Percentiles rank a stretch among this genome's conserved stretches.
These are phyloP conservation scores for Sisymbrium irio DNA, from an alignment of 345 rosid genomes.

Conservation along the genomic window DNA sequence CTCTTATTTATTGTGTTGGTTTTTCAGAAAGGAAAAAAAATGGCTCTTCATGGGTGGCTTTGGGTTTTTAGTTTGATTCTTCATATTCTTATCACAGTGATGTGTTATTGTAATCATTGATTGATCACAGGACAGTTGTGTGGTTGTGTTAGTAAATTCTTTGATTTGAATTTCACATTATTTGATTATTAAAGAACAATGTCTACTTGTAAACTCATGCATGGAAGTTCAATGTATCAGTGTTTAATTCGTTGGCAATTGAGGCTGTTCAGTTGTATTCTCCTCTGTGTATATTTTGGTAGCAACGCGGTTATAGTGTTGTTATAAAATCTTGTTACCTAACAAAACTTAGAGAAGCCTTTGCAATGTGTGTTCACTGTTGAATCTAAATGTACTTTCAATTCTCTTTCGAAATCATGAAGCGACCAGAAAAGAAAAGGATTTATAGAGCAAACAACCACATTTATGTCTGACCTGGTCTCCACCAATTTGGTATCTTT, in stretches of 20 bases:
- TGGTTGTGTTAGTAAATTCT: slow-evolving; percentile 27
- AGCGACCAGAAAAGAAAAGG: background rate
- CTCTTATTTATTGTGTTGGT: slow-evolving; percentile 15
- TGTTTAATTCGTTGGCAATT: background rate
- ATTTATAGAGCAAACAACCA: slow-evolving; percentile 9
- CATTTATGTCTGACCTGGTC: slow-evolving; percentile 23
- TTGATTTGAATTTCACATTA: slow-evolving; percentile 27
- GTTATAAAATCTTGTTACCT: background rate
- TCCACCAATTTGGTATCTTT: slow-evolving; percentile 19
- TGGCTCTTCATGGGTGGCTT: slow-evolving; percentile 2
- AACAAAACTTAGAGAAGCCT: background rate
- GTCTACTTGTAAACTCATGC: slow-evolving; percentile 20
- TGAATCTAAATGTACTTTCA: background rate
- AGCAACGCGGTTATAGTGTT: background rate
- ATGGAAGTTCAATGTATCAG: background rate
- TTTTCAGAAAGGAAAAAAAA: background rate
- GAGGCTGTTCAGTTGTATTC: background rate
- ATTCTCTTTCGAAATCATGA: slow-evolving; percentile 7
- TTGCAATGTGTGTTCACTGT: background rate
- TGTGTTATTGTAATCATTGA: slow-evolving; percentile 21
- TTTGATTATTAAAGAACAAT: background rate
- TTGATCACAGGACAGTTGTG: slow-evolving; percentile 13
- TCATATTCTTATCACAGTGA: slow-evolving; percentile 7
- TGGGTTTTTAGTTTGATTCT: slow-evolving; percentile 23
- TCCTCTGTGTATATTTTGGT: background rate